A percentile compares a stretch with the other conserved stretches of the same genome.
phyloP scores from a whole-genome alignment of 75 land plant genomes.

The Selaginella tamariscina region DNA sequence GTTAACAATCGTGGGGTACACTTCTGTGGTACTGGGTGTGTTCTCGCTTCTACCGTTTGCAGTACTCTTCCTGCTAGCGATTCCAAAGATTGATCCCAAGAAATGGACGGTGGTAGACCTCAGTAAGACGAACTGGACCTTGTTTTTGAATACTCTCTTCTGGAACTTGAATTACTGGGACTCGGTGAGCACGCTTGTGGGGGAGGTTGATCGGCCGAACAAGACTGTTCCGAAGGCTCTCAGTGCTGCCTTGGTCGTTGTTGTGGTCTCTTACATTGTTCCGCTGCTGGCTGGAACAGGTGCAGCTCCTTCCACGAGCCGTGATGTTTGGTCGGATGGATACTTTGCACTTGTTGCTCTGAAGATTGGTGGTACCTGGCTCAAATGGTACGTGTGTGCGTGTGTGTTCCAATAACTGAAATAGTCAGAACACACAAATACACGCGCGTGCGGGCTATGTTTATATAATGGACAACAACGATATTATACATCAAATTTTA shows the following conservation, averaged over 20 bases:
- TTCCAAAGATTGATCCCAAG: not conserved
- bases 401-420: too few relatives aligned
- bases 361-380: not conserved
- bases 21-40: not conserved
- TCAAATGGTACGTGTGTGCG: too few relatives aligned
- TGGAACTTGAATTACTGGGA: slow-evolving; percentile 13
- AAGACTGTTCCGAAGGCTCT: not conserved
- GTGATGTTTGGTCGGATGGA: not conserved
- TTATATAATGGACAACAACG: too few relatives aligned
- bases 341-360: slow-evolving; percentile 4
- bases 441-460: too few relatives aligned
- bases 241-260: not conserved
- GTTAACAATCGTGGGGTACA: slow-evolving; percentile 5
- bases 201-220: not conserved
- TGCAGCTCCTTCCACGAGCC: not conserved
- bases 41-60: slow-evolving; percentile 6
- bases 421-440: too few relatives aligned
- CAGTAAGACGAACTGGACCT: not conserved
- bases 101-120: not conserved
- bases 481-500: too few relatives aligned
- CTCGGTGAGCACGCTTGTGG: not conserved
- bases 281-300: slow-evolving; percentile 6
- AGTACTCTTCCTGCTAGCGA: slow-evolving; percentile 1
- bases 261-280: not conserved
- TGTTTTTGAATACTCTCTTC: slow-evolving; percentile 1